Evolutionary conservation across 2,329 filamentous ascomycete species (phyloP).

Genomic region (Pyrenochaeta sp.): DNA sequence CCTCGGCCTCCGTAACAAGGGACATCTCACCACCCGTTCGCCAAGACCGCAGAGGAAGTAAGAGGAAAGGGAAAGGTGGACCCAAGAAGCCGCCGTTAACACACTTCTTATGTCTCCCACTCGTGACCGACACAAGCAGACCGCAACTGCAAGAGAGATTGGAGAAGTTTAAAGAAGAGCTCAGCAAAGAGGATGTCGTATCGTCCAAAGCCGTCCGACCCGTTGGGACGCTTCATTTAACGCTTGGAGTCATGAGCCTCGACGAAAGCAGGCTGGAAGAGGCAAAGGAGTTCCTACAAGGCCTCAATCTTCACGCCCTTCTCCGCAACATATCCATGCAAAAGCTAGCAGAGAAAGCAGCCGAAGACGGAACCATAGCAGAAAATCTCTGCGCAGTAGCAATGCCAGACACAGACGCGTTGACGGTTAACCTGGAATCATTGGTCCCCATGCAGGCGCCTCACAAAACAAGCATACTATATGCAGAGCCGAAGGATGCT

Average conservation of each 20-base stretch:
- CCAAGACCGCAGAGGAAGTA: conserved; percentile 16
- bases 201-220: conserved; percentile 76
- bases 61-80: conserved; percentile 20
- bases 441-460: conserved; percentile 69
- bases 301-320: conserved; percentile 53
- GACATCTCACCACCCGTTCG: conserved; percentile 18
- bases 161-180: conserved; percentile 65
- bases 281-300: conserved; percentile 53
- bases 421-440: conserved; percentile 56
- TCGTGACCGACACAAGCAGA: conserved; percentile 68
- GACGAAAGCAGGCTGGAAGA: conserved; percentile 58
- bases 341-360: conserved; percentile 19
- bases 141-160: conserved; percentile 72
- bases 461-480: conserved; percentile 69
- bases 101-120: conserved; percentile 79
- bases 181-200: conserved; percentile 54
- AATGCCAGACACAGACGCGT: conserved; percentile 25
- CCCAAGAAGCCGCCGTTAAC: conserved; percentile 63
- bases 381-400: conserved; percentile 39
- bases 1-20: conserved; percentile 8
- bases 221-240: conserved; percentile 82
- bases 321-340: conserved; percentile 29
- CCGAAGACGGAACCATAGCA: conserved; percentile 35
- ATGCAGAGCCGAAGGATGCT: conserved; percentile 67
- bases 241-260: conserved; percentile 85